Evolutionary conservation across 345 rosid species (phyloP), one percentile per base, ranked within the genome.

Genomic region (Sisymbrium altissimum): DNA sequence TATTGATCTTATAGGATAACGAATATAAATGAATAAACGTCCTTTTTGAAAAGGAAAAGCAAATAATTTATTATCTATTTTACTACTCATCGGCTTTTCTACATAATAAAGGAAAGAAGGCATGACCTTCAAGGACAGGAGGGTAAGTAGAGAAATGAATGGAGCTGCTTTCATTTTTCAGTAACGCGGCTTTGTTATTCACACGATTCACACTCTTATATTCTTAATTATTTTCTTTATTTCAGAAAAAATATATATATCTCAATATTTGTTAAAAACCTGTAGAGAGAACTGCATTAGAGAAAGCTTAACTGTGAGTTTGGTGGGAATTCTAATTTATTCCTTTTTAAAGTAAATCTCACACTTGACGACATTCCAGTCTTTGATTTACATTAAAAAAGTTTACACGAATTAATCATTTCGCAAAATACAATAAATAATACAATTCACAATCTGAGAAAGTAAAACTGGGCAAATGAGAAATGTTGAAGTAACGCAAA

Each of bases 131-230:
- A 19, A 19, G 13, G 21, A 55, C 54, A 15, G 61, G 39, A 15
- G 61, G 39, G 40, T 33, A 56, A 32, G 60, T 55, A 46, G 18
- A 46, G 53, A 46, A 7, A 7, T 54, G 18, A 56, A 33, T 33
- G n/a, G 52, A 46, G 6, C 12, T 18, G 1, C 1, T 46, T 46
- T 9, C 39, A 27, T 14, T 46, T 46, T 54, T 61, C 43, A 29
- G 17, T 19, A 32, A 52, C 63, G 29, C 56, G 63, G 53, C 21
- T 29, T 30, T 40, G 63, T 52, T 64, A 23, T 23, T 23, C 25
- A 23, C 25, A 23, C 25, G 18, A 12, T 71, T 71, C 52, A 50
- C 75, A 61, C 53, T 12, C 48, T 27, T 71, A 21, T 23, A 60
- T 17, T 35, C 1, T 21, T 21, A 29, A 15, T 40, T 12, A 38